Percentiles rank a stretch among this genome's conserved stretches.
Evolutionary conservation across 768 basidiomycete genomes (phyloP).

Genomic region (Mycena maculata): DNA sequence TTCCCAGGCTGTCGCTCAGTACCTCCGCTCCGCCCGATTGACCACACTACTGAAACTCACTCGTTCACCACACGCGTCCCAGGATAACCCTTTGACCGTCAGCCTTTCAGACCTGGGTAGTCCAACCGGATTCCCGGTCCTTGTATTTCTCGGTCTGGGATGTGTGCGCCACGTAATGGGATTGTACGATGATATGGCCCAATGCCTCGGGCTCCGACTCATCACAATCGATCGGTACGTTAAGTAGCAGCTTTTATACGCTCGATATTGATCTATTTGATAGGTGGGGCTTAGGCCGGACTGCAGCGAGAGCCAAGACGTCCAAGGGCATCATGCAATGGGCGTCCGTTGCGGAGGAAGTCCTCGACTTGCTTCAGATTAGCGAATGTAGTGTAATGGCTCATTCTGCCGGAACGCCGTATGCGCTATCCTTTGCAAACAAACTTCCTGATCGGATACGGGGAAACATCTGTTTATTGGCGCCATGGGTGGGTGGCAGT

Average conservation of each 20-base stretch:
- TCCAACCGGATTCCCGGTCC: slow-evolving; percentile 85
- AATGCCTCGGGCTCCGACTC: slow-evolving; percentile 83
- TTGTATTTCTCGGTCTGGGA: slow-evolving; percentile 94
- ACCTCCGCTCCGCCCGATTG: slow-evolving; percentile 86
- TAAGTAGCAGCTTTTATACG: neutral
- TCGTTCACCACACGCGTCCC: slow-evolving; percentile 82
- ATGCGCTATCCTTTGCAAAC: slow-evolving; percentile 90
- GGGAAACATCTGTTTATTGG: slow-evolving; percentile 89
- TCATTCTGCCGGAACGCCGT: slow-evolving; percentile 95
- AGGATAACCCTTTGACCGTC: slow-evolving; percentile 79
- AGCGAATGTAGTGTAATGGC: slow-evolving; percentile 90
- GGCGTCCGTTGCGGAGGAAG: slow-evolving; percentile 91
- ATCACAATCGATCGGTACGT: slow-evolving; percentile 93
- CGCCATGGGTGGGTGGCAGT: slow-evolving; percentile 95
- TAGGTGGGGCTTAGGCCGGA: slow-evolving; percentile 94
- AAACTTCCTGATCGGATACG: slow-evolving; percentile 78
- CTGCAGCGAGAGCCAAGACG: slow-evolving; percentile 74
- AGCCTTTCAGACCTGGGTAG: slow-evolving; percentile 95
- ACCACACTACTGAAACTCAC: slow-evolving; percentile 86
- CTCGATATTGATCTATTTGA: slow-evolving; percentile 26
- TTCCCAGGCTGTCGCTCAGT: slow-evolving; percentile 84
- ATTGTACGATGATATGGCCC: slow-evolving; percentile 96
- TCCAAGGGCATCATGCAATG: slow-evolving; percentile 89
- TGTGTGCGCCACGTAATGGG: slow-evolving; percentile 96
- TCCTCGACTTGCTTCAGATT: slow-evolving; percentile 84